Evolutionary conservation across 805 yeast species (phyloP).

Genomic region (Schwanniomyces vanrijiae): DNA sequence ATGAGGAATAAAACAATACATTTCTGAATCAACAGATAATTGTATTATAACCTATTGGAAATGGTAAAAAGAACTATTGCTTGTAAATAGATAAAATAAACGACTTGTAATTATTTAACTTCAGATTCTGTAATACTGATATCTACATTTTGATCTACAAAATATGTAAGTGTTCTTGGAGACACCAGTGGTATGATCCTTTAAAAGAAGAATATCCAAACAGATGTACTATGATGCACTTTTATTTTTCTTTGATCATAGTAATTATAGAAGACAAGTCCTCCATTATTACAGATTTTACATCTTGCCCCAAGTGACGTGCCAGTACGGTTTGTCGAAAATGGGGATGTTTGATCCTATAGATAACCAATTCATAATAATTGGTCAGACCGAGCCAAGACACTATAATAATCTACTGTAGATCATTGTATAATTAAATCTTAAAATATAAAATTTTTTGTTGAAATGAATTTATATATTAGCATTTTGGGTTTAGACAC

Average conservation of each 20-base stretch:
- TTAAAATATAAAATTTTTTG: background rate
- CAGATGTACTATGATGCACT: constrained; percentile 52
- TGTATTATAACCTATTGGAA: background rate
- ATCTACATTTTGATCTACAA: background rate
- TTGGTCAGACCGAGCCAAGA: constrained; percentile 17
- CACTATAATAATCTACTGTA: constrained; percentile 8
- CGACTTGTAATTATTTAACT: background rate
- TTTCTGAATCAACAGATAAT: too few species aligned
- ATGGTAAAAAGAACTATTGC: background rate
- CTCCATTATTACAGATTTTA: constrained; percentile 5
- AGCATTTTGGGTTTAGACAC: background rate
- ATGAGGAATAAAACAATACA: background rate
- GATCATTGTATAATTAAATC: background rate
- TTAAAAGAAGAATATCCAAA: constrained; percentile 17
- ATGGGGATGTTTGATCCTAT: constrained; percentile 30
- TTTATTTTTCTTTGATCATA: constrained; percentile 13
- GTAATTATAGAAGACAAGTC: constrained; percentile 6
- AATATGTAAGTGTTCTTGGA: constrained; percentile 48
- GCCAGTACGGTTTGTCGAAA: constrained; percentile 44
- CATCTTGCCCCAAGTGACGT: constrained; percentile 37
- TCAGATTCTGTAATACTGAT: background rate
- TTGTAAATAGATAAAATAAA: background rate
- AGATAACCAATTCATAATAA: background rate
- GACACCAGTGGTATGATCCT: constrained; percentile 42
- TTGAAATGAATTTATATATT: background rate